Conservation (phyloP, 2,329 filamentous ascomycete genomes). For the Stachybotrys chartarum region DNA sequence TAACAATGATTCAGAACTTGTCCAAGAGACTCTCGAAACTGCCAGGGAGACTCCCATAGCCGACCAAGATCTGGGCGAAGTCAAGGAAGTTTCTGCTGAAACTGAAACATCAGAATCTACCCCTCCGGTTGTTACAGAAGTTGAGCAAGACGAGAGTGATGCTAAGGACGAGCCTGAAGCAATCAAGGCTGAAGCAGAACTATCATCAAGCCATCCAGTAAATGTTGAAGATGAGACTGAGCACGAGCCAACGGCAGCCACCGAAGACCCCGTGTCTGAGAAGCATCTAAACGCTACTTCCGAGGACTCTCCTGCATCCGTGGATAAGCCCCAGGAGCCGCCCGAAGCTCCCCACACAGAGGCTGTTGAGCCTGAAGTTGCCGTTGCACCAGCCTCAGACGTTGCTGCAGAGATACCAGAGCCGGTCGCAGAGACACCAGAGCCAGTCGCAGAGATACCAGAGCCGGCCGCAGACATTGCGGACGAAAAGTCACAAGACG, state of each 20-base stretch:
- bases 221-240: no score
- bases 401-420: conserved; percentile 3
- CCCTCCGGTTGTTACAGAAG: conserved; percentile 9
- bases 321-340: conserved; percentile 3
- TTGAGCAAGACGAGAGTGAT: background rate
- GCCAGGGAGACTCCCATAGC: background rate
- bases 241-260: background rate
- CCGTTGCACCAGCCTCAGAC: conserved; percentile 3
- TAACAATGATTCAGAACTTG: background rate
- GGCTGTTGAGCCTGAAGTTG: conserved; percentile 2
- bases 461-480: conserved; percentile 7
- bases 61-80: background rate
- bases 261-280: background rate
- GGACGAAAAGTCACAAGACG: background rate
- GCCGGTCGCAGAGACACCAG: conserved; percentile 3
- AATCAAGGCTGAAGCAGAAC: background rate
- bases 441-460: conserved; percentile 9
- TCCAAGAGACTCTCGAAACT: background rate
- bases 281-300: background rate
- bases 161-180: background rate
- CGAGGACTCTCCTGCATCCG: background rate
- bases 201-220: no score
- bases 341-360: conserved; percentile 1
- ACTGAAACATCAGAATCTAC: no score
- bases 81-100: background rate